These are phyloP conservation scores for Picea abies DNA, from an alignment of 83 land plant genomes.

Conservation along the genomic window DNA sequence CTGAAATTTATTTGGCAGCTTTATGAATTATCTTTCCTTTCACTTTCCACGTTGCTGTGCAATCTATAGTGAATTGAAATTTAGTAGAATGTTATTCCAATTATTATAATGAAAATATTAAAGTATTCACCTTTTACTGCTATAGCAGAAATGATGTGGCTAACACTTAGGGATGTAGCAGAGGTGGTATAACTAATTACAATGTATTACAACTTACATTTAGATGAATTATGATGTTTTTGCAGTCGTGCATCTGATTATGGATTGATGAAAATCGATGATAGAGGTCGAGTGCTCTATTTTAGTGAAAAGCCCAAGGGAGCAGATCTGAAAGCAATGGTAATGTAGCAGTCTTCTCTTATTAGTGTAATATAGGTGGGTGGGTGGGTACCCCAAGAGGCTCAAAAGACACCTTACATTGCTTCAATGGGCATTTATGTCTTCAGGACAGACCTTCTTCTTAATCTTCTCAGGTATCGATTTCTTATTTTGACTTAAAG, in stretches of 20 bases:
- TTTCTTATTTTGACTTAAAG: not conserved
- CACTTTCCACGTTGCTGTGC: too few species aligned
- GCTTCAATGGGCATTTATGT: constrained; percentile 67
- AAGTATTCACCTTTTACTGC: too few species aligned
- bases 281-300: constrained; percentile 29
- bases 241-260: constrained; percentile 47
- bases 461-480: constrained; percentile 49
- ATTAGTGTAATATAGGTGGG: not conserved
- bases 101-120: too few species aligned
- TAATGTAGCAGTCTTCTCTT: constrained; percentile 14
- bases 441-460: constrained; percentile 42
- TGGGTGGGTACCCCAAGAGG: constrained; percentile 38
- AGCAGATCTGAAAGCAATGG: constrained; percentile 35
- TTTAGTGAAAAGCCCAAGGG: constrained; percentile 45
- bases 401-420: constrained; percentile 46
- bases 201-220: not conserved
- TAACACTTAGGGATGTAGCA: too few species aligned
- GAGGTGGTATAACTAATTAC: too few species aligned
- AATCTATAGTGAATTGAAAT: too few species aligned
- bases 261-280: constrained; percentile 47
- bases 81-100: too few species aligned
- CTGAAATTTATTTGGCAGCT: too few species aligned
- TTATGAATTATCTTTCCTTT: too few species aligned
- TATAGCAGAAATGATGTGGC: too few species aligned
- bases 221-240: not conserved